Conservation (phyloP, 2,329 filamentous ascomycete species). For the Curvularia hawaiiensis region DNA sequence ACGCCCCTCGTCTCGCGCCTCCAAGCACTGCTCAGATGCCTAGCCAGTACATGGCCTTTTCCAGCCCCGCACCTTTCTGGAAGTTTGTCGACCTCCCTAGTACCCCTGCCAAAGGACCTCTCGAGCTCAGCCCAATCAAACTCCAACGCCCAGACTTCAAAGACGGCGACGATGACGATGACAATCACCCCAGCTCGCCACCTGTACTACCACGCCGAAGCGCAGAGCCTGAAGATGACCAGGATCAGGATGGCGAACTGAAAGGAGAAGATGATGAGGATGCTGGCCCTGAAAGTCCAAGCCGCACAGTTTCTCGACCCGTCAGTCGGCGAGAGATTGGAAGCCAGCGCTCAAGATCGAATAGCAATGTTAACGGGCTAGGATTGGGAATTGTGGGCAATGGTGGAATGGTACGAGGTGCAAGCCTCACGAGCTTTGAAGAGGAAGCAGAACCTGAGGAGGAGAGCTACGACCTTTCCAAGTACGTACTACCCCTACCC, state of each 20-base stretch:
- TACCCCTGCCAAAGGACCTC: slow-evolving; percentile 63
- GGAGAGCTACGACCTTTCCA: slow-evolving; percentile 56
- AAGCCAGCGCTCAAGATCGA: slow-evolving; percentile 36
- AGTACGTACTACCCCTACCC: slow-evolving; percentile 45
- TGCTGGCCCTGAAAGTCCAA: slow-evolving; percentile 41
- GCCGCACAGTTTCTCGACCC: slow-evolving; percentile 42
- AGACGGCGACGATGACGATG: slow-evolving; percentile 37
- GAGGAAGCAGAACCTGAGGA: slow-evolving; percentile 52
- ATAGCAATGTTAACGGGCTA: slow-evolving; percentile 38
- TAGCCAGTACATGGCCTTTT: slow-evolving; percentile 84
- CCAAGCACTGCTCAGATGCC: slow-evolving; percentile 81
- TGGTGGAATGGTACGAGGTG: slow-evolving; percentile 44
- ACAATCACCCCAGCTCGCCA: slow-evolving; percentile 42
- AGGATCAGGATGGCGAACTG: slow-evolving; percentile 37
- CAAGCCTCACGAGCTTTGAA: slow-evolving; percentile 43
- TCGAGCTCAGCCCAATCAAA: slow-evolving; percentile 46
- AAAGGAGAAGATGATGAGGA: slow-evolving; percentile 44
- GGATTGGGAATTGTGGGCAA: slow-evolving; percentile 26
- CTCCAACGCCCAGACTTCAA: slow-evolving; percentile 40
- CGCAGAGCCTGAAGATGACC: slow-evolving; percentile 38
- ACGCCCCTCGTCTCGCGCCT: slow-evolving; percentile 76
- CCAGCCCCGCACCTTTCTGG: slow-evolving; percentile 86
- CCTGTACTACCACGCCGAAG: slow-evolving; percentile 37
- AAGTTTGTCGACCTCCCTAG: slow-evolving; percentile 79
- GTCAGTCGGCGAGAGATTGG: slow-evolving; percentile 40